These are phyloP conservation scores for Talaromyces wortmannii DNA, from an alignment of 495 filamentous ascomycete genomes.

Conservation along the genomic window DNA sequence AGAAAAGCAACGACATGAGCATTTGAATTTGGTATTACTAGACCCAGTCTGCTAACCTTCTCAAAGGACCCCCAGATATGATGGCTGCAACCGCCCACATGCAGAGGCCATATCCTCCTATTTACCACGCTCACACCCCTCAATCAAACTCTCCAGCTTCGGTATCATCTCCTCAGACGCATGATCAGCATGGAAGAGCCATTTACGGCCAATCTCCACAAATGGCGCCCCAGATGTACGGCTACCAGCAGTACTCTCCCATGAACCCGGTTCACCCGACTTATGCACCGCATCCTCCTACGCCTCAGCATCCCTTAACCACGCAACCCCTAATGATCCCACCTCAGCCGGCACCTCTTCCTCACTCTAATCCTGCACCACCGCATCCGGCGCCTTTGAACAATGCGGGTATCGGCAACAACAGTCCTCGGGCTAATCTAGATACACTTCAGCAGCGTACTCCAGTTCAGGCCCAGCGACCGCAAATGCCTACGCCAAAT, in stretches of 20 bases:
- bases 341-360: conserved; percentile 45
- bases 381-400: conserved; percentile 36
- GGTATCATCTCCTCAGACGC: conserved; percentile 79
- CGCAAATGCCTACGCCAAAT: conserved; percentile 34
- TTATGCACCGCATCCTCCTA: conserved; percentile 66
- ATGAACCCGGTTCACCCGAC: conserved; percentile 65
- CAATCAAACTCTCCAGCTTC: conserved; percentile 96
- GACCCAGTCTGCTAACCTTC: conserved; percentile 7
- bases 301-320: conserved; percentile 59
- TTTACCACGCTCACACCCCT: conserved; percentile 74
- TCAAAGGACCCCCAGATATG: conserved; percentile 73
- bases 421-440: conserved; percentile 28
- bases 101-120: conserved; percentile 79
- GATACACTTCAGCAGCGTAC: conserved; percentile 34
- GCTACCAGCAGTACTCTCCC: conserved; percentile 67
- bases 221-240: conserved; percentile 70
- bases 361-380: conserved; percentile 30
- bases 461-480: conserved; percentile 19
- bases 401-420: conserved; percentile 18
- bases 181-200: conserved; percentile 77
- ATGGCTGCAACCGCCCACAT: conserved; percentile 87
- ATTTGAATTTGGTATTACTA: not conserved
- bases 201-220: conserved; percentile 78
- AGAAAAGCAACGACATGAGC: not conserved
- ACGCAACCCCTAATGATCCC: conserved; percentile 61